phyloP scores from a whole-genome alignment of 2,329 filamentous ascomycete species.

The Seiridium unicorne region DNA sequence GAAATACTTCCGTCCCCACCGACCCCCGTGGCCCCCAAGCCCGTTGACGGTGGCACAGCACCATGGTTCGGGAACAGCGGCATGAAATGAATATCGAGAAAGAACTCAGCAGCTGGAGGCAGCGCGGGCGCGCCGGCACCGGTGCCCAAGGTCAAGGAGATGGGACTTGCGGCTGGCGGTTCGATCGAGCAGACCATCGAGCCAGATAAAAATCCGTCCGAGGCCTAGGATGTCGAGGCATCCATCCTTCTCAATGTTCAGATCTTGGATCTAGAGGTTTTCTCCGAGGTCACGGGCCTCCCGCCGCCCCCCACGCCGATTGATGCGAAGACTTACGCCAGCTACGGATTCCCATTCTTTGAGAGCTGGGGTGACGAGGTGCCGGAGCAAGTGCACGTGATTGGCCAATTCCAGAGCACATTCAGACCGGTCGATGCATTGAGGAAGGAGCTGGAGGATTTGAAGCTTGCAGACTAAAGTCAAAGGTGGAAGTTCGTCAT shows the following conservation, averaged over 20 bases:
- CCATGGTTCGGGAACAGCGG: too few relatives aligned
- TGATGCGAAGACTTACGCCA: conserved; percentile 28
- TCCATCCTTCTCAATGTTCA: conserved; percentile 26
- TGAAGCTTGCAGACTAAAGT: neutral
- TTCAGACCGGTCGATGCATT: neutral
- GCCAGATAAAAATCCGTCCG: conserved; percentile 1
- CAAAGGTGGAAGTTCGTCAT: too few relatives aligned
- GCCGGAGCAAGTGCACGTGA: neutral
- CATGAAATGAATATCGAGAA: too few relatives aligned
- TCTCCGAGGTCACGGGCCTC: conserved; percentile 32
- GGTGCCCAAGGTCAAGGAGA: conserved; percentile 5
- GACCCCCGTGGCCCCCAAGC: too few relatives aligned
- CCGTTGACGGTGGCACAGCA: too few relatives aligned
- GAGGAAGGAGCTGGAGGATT: conserved; percentile 2
- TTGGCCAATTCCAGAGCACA: neutral
- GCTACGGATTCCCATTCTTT: conserved; percentile 35
- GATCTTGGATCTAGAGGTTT: conserved; percentile 34
- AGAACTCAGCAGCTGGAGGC: too few relatives aligned
- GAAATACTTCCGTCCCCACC: too few relatives aligned
- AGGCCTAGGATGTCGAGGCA: conserved; percentile 6
- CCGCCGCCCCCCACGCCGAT: conserved; percentile 33
- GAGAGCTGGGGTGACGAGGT: conserved; percentile 20
- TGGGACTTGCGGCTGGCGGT: conserved; percentile 17
- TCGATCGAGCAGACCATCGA: conserved; percentile 16
- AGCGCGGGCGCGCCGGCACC: too few relatives aligned